Percentiles rank a stretch among this genome's conserved stretches.
These are phyloP conservation scores for Toxicodendron radicans DNA, from an alignment of 345 rosid species.

Conservation along the genomic window DNA sequence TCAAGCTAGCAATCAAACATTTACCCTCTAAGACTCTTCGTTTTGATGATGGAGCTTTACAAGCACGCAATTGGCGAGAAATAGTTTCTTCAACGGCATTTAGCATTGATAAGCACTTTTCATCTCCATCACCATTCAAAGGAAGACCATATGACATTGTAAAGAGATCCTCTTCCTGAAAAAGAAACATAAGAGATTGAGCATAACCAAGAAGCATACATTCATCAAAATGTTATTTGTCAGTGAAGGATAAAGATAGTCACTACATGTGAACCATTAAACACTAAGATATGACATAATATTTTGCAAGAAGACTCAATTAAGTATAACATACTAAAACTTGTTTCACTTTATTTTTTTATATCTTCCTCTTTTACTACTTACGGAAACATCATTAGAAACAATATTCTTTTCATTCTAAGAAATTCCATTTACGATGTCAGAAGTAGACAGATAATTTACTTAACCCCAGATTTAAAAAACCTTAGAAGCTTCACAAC, in stretches of 20 bases:
- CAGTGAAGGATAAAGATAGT: neutral
- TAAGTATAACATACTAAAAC: neutral
- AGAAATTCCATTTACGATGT: neutral
- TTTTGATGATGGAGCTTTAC: constrained; percentile 63
- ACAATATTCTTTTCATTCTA: neutral
- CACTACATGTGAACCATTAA: neutral
- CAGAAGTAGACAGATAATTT: neutral
- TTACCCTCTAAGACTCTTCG: constrained; percentile 68
- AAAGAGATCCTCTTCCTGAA: constrained; percentile 93
- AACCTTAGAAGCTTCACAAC: neutral
- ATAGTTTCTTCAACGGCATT: constrained; percentile 93
- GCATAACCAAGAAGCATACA: constrained; percentile 3
- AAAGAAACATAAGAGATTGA: constrained; percentile 17
- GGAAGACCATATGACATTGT: constrained; percentile 92
- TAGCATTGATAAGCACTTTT: constrained; percentile 71
- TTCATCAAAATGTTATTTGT: neutral
- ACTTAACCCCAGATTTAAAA: neutral
- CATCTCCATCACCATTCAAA: constrained; percentile 73
- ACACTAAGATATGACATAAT: neutral
- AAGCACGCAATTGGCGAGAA: constrained; percentile 86
- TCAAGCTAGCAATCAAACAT: constrained; percentile 11
- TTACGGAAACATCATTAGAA: neutral
- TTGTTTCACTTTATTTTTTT: neutral
- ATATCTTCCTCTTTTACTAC: neutral
- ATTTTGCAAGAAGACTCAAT: neutral